phyloP scores from a whole-genome alignment of 768 basidiomycete species.

The Boletus subcaerulescens region DNA sequence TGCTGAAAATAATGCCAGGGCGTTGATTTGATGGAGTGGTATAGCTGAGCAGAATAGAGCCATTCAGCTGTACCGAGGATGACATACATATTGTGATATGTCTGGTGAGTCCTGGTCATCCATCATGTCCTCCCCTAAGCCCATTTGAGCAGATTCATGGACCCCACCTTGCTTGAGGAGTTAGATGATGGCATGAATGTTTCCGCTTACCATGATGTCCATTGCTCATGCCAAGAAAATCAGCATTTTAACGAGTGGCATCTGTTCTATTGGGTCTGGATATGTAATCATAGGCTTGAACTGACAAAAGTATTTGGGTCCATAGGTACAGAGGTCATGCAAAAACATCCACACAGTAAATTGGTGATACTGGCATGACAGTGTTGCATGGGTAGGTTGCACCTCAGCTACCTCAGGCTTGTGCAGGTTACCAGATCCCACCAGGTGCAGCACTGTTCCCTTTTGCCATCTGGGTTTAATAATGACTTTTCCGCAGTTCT shows the following conservation, averaged over 20 bases:
- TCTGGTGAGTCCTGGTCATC: background rate
- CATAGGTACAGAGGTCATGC: too few species aligned
- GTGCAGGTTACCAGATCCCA: background rate
- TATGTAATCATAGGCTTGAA: background rate
- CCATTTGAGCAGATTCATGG: background rate
- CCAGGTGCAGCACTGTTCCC: too few species aligned
- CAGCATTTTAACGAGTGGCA: background rate
- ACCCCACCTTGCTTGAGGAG: background rate
- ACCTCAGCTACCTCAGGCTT: too few species aligned
- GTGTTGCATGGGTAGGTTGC: too few species aligned
- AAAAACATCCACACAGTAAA: too few species aligned
- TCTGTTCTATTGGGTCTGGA: background rate
- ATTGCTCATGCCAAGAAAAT: background rate
- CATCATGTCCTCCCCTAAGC: too few species aligned
- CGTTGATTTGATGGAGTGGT: slow-evolving; percentile 8
- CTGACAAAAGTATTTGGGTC: background rate
- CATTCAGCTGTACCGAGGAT: background rate
- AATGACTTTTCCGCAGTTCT: background rate
- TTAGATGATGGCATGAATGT: background rate
- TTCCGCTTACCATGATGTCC: background rate
- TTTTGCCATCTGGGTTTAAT: background rate
- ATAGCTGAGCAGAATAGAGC: background rate
- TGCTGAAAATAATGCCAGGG: slow-evolving; percentile 30
- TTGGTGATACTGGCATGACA: too few species aligned
- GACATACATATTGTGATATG: background rate